Base-by-base conservation (phyloP, 495 filamentous ascomycete genomes). In the Aspergillus ellipticus region DNA sequence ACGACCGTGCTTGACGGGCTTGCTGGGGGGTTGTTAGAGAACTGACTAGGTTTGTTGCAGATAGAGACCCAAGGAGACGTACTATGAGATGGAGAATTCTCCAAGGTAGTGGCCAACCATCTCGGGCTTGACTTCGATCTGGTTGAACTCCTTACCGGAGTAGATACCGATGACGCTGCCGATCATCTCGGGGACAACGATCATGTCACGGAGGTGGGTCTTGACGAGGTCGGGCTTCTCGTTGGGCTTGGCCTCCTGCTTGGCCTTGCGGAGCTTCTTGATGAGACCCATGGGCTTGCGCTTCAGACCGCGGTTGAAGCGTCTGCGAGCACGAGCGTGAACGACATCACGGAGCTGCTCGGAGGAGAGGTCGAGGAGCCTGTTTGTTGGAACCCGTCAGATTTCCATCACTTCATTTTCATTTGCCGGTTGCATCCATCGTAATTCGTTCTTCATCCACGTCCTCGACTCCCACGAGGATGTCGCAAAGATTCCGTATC, bases 111-210 rank as follows among this genome's bases (percentile, higher is more conserved):
- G 92, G 71, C 94, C 94, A 79, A 98, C 94, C 94, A 98, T 98
- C 86, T 98, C 94, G 57, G 94, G 94, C 85, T 96, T 96, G 80
- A 98, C 94, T 77, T 98, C 94, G 65, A 98, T 91, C 84, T 96
- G 92, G 85, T 98, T 98, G 87, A 97, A 98, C 80, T 97, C 95
- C 86, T 98, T 98, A 74, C 94, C 94, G 58, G 89, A 94, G 86
- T 98, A 98, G 82, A 98, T 94, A 74, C 93, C 94, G 70, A 98
- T 87, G 66, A 98, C 94, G 74, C 81, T 86, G 60, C 94, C 94
- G 74, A 98, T 98, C 93, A 98, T 96, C 85, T 98, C 94, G 62
- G 79, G 94, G 67, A 98, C 94, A 68, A 98, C 85, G 71, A 98
- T 97, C 94, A 98, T 98, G 81, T 98, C 86, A 76, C 94, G 91